Percentiles rank a stretch among this genome's conserved stretches.
phyloP scores from a whole-genome alignment of 805 yeast genomes.

The Kluyveromyces lactis region DNA sequence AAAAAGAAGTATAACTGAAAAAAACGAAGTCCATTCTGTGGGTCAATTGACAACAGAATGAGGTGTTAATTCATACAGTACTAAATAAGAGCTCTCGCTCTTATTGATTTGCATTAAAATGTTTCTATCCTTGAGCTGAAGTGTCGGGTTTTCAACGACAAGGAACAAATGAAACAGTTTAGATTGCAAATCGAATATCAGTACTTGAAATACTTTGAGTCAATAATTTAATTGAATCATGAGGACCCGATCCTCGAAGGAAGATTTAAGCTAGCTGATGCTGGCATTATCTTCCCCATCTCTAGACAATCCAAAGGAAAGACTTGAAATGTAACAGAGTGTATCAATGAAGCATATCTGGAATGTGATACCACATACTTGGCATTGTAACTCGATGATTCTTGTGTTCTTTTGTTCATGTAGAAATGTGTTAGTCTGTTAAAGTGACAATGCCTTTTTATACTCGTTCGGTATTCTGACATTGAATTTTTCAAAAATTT shows the following conservation, averaged over 20 bases:
- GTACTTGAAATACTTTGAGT: not conserved
- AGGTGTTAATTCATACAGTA: too few species aligned
- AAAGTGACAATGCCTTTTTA: too few species aligned
- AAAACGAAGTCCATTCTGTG: too few species aligned
- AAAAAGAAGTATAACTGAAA: not conserved
- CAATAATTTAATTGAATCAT: conserved; percentile 14
- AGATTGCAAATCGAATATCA: not conserved
- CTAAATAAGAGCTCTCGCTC: too few species aligned
- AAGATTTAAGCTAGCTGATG: not conserved
- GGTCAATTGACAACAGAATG: too few species aligned
- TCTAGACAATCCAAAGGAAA: not conserved
- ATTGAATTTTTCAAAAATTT: not conserved
- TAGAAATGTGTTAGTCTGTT: not conserved
- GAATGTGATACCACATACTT: conserved; percentile 39
- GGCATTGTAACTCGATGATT: conserved; percentile 42
- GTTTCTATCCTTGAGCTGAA: conserved; percentile 38
- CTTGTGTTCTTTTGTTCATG: conserved; percentile 1
- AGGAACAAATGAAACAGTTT: conserved; percentile 7
- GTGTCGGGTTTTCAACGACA: conserved; percentile 84
- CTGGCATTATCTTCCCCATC: not conserved
- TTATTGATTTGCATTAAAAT: not conserved
- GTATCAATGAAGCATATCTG: not conserved
- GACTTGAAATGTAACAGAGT: not conserved
- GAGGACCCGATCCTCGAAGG: conserved; percentile 71
- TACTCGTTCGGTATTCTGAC: not conserved